A percentile compares a stretch with the other conserved stretches of the same genome.
phyloP scores from a whole-genome alignment of 192 early-diverging fungal genomes.

The Rhizophlyctis rosea region DNA sequence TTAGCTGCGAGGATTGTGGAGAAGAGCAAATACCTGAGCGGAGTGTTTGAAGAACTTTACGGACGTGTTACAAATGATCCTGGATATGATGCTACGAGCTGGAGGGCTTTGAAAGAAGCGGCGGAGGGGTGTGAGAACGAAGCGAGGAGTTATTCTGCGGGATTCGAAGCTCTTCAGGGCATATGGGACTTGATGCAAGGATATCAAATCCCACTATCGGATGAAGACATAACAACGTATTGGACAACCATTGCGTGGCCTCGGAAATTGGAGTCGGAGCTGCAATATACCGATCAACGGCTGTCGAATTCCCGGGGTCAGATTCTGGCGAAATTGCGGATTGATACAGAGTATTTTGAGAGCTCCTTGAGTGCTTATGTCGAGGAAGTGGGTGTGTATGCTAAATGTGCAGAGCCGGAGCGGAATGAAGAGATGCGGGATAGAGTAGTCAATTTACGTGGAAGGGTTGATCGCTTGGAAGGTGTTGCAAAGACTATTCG shows the following conservation, averaged over 20 bases:
- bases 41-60: conserved; percentile 25
- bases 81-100: conserved; percentile 25
- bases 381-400: conserved; percentile 22
- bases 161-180: conserved; percentile 31
- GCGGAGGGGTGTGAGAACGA: conserved; percentile 29
- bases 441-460: conserved; percentile 16
- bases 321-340: conserved; percentile 22
- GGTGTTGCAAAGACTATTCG: conserved; percentile 15
- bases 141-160: conserved; percentile 18
- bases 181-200: conserved; percentile 40
- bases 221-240: conserved; percentile 28
- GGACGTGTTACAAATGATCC: conserved; percentile 36
- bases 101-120: conserved; percentile 30
- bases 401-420: conserved; percentile 14
- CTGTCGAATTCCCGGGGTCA: conserved; percentile 12
- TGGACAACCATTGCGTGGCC: conserved; percentile 44
- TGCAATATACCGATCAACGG: conserved; percentile 17
- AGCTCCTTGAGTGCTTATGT: conserved; percentile 19
- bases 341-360: conserved; percentile 25
- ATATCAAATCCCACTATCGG: conserved; percentile 26
- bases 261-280: conserved; percentile 20
- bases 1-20: conserved; percentile 13
- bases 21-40: conserved; percentile 12
- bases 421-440: conserved; percentile 8
- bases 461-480: conserved; percentile 19